Percentiles rank a stretch among this genome's conserved stretches.
Conservation (phyloP, 1,139 yeast species). For the Magnusiomyces ingens region DNA sequence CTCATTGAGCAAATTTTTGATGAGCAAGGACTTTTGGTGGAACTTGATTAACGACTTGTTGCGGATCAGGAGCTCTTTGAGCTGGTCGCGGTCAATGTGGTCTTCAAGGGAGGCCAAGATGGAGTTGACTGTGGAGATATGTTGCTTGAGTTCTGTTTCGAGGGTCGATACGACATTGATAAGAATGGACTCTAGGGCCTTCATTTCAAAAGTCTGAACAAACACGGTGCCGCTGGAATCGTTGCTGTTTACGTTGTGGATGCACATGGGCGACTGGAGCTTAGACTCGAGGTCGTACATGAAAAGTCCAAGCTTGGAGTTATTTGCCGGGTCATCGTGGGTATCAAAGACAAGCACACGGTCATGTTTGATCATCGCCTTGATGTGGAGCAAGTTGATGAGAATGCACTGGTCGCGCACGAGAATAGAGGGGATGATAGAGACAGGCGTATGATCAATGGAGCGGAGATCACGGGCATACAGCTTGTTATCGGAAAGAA, state of each 20-base stretch:
- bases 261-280: slow-evolving; percentile 44
- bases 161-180: slow-evolving; percentile 74
- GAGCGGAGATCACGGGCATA: slow-evolving; percentile 78
- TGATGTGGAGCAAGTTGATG: slow-evolving; percentile 73
- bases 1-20: slow-evolving; percentile 79
- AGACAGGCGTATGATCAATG: slow-evolving; percentile 78
- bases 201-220: slow-evolving; percentile 59
- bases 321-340: slow-evolving; percentile 39
- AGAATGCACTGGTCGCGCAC: slow-evolving; percentile 72
- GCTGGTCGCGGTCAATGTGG: slow-evolving; percentile 70
- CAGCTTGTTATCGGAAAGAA: slow-evolving; percentile 63
- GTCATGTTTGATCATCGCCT: slow-evolving; percentile 75
- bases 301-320: slow-evolving; percentile 58
- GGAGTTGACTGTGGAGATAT: slow-evolving; percentile 58
- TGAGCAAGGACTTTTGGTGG: slow-evolving; percentile 70
- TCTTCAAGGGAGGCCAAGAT: slow-evolving; percentile 73
- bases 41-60: slow-evolving; percentile 71
- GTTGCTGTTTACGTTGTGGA: too few relatives aligned
- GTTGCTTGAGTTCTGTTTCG: slow-evolving; percentile 73
- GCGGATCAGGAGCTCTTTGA: slow-evolving; percentile 67
- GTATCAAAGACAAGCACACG: slow-evolving; percentile 74
- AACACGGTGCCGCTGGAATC: slow-evolving; percentile 23
- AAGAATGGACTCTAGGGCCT: slow-evolving; percentile 75
- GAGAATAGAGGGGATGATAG: slow-evolving; percentile 79
- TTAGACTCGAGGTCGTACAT: slow-evolving; percentile 80